These are phyloP conservation scores for Cephalotrichum gorgonifer DNA, from an alignment of 2,329 filamentous ascomycete genomes.

Conservation along the genomic window DNA sequence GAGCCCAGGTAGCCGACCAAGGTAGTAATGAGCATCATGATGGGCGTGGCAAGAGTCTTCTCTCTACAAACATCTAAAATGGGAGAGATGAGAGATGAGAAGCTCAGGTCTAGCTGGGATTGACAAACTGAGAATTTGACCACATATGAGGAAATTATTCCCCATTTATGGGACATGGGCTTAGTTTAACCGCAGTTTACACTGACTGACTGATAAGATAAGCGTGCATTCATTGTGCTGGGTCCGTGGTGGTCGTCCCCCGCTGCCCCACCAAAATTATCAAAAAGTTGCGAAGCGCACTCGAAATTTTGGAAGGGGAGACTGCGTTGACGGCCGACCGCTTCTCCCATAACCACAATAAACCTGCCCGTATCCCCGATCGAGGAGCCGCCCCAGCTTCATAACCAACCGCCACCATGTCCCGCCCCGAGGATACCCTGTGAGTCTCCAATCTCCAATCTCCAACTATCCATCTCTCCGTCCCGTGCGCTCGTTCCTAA, in stretches of 20 bases:
- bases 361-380: no score
- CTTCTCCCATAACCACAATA: no score
- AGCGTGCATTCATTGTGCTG: no score
- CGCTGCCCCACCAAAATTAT: slow-evolving; percentile 4
- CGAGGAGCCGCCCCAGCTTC: not conserved
- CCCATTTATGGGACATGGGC: not conserved
- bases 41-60: slow-evolving; percentile 9
- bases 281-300: not conserved
- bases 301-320: not conserved
- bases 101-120: no score
- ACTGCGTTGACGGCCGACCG: not conserved
- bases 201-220: slow-evolving; percentile 6
- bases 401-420: slow-evolving; percentile 52
- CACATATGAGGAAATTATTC: not conserved
- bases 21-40: slow-evolving; percentile 87
- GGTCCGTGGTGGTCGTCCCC: not conserved
- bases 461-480: not conserved
- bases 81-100: not conserved
- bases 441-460: slow-evolving; percentile 29
- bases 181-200: not conserved
- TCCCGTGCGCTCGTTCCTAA: slow-evolving; percentile 3
- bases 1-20: slow-evolving; percentile 84
- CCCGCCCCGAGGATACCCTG: slow-evolving; percentile 92
- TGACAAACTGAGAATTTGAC: not conserved
- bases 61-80: not conserved